A percentile compares a stretch with the other conserved stretches of the same genome.
These are phyloP conservation scores for Claviceps pusilla DNA, from an alignment of 2,329 filamentous ascomycete species.

Conservation along the genomic window DNA sequence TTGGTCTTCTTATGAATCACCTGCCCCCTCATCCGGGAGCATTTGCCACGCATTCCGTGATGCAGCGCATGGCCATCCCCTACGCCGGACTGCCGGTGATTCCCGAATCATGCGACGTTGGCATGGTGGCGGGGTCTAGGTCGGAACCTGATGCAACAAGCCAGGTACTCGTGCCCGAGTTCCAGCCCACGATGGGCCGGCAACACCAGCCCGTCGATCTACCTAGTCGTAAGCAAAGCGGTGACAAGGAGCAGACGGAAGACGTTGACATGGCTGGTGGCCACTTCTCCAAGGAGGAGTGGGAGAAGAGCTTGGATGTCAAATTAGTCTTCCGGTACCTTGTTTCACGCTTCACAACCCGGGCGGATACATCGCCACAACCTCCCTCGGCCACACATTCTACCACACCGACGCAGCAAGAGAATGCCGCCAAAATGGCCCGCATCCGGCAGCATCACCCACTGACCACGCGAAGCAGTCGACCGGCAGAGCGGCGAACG, in stretches of 20 bases:
- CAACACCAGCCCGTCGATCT: conserved; percentile 23
- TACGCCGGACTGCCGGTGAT: conserved; percentile 65
- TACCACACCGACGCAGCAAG: conserved; percentile 39
- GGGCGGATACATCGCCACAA: conserved; percentile 25
- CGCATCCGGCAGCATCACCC: conserved; percentile 83
- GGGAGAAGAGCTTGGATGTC: conserved; percentile 85
- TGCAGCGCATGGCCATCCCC: conserved; percentile 50
- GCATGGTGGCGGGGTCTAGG: conserved; percentile 12
- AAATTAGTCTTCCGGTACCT: conserved; percentile 85
- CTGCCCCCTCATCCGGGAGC: conserved; percentile 70
- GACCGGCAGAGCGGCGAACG: conserved; percentile 37
- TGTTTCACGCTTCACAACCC: conserved; percentile 54
- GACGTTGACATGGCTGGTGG: conserved; percentile 13
- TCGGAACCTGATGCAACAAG: conserved; percentile 10
- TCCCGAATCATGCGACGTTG: conserved; percentile 32
- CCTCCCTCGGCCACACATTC: conserved; percentile 29
- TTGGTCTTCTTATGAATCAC: conserved; percentile 70
- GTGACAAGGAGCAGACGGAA: conserved; percentile 10
- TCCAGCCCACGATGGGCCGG: conserved; percentile 31
- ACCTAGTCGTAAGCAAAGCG: conserved; percentile 14
- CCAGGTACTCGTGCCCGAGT: conserved; percentile 21
- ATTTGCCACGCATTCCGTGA: conserved; percentile 63
- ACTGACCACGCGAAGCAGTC: conserved; percentile 45
- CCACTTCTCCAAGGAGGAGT: conserved; percentile 58
- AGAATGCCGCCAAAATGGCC: conserved; percentile 61